A percentile compares a stretch with the other conserved stretches of the same genome.
These are phyloP conservation scores for Sonneratia caseolaris DNA, from an alignment of 345 rosid genomes.

Conservation along the genomic window DNA sequence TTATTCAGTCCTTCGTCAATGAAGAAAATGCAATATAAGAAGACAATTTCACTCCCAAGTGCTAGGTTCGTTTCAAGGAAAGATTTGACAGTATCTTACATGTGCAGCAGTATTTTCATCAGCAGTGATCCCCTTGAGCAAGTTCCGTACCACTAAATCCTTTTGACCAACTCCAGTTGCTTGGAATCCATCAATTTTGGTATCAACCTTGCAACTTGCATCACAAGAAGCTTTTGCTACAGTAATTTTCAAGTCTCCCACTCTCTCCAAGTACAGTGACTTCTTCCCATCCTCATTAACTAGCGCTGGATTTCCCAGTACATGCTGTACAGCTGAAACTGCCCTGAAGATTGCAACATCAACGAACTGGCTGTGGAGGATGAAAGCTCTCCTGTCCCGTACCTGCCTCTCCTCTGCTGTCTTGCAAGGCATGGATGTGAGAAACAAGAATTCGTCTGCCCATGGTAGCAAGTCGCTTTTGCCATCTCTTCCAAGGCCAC, in stretches of 20 bases:
- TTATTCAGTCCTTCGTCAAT: slow-evolving; percentile 5
- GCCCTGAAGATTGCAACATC: slow-evolving; percentile 83
- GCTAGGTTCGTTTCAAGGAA: slow-evolving; percentile 7
- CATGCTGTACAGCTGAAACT: slow-evolving; percentile 60
- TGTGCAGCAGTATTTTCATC: slow-evolving; percentile 95
- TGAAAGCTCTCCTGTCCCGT: slow-evolving; percentile 90
- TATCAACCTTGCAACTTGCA: slow-evolving; percentile 81
- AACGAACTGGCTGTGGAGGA: slow-evolving; percentile 88
- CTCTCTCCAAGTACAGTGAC: slow-evolving; percentile 44
- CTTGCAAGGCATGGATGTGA: slow-evolving; percentile 86
- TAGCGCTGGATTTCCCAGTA: slow-evolving; percentile 31
- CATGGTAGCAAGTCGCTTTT: slow-evolving; percentile 69
- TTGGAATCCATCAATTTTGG: slow-evolving; percentile 81
- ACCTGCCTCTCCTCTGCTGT: slow-evolving; percentile 87
- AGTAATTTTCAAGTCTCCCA: slow-evolving; percentile 59
- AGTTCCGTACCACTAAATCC: slow-evolving; percentile 62
- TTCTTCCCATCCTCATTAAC: slow-evolving; percentile 15
- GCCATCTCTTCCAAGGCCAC: slow-evolving; percentile 86
- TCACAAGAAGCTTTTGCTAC: slow-evolving; percentile 52
- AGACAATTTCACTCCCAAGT: neutral
- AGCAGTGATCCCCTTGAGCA: slow-evolving; percentile 94
- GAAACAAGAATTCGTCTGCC: slow-evolving; percentile 61
- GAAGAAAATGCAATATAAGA: neutral
- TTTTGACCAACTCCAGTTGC: slow-evolving; percentile 50
- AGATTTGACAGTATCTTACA: slow-evolving; percentile 39